Conservation (phyloP, 176 grass and related monocot species). For the Aegilops umbellulata region DNA sequence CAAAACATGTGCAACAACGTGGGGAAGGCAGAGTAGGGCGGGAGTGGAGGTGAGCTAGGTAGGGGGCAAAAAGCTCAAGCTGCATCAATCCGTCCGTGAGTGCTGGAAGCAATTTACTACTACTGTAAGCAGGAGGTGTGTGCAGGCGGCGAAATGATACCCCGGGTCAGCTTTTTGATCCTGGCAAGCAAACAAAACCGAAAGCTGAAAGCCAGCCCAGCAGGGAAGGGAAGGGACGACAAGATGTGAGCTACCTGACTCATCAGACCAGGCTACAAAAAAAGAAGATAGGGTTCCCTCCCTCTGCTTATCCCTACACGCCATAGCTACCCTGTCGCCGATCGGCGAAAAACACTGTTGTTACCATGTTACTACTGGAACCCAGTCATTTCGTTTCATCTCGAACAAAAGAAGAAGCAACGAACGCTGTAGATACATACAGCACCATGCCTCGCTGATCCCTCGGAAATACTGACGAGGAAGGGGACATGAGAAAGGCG, state of each 20-base stretch:
- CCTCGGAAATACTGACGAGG: background rate
- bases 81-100: background rate
- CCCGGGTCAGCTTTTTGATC: slow-evolving; percentile 43
- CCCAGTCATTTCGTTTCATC: background rate
- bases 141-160: slow-evolving; percentile 42
- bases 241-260: slow-evolving; percentile 12
- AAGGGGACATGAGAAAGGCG: background rate
- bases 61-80: background rate
- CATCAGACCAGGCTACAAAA: background rate
- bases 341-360: background rate
- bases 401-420: background rate
- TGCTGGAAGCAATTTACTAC: background rate
- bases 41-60: background rate
- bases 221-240: slow-evolving; percentile 12
- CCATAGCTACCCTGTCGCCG: background rate
- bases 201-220: slow-evolving; percentile 19
- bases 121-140: background rate
- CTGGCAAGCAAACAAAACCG: slow-evolving; percentile 53
- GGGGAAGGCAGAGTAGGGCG: background rate
- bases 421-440: too few species aligned
- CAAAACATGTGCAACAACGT: background rate
- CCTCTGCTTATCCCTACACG: background rate
- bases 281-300: background rate
- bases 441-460: too few species aligned
- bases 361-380: background rate